phyloP scores from a whole-genome alignment of 208 protist species.

The Acanthamoeba lenticulata region DNA sequence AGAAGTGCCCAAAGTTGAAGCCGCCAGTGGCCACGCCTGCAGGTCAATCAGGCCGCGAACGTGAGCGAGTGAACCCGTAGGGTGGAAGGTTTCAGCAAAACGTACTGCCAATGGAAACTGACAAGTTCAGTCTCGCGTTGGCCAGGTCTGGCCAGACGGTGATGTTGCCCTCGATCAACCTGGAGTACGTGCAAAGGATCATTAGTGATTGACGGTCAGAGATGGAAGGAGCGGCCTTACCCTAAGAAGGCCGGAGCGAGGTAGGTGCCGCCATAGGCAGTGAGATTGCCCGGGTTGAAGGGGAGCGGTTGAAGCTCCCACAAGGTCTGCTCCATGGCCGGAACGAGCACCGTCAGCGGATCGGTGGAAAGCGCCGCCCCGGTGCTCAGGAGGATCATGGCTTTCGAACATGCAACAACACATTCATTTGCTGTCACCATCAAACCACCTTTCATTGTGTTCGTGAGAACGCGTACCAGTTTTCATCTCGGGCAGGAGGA shows the following conservation, averaged over 20 bases:
- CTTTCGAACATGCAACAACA: not conserved
- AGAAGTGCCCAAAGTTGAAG: too few relatives aligned
- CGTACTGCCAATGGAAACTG: not conserved
- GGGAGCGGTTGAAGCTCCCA: slow-evolving; percentile 1
- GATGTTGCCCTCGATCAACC: not conserved
- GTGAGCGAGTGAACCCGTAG: too few relatives aligned
- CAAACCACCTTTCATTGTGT: not conserved
- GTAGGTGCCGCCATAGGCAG: slow-evolving; percentile 7
- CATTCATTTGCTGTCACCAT: not conserved
- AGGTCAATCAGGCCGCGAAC: too few relatives aligned
- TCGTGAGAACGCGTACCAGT: not conserved
- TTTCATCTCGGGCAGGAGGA: slow-evolving; percentile 10
- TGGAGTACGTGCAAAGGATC: not conserved
- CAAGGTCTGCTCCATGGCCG: slow-evolving; percentile 20
- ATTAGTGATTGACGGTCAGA: not conserved
- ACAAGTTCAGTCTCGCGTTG: not conserved
- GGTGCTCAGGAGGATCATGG: not conserved
- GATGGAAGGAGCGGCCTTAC: not conserved
- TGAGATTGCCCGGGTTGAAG: slow-evolving; percentile 23
- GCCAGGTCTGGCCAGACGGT: not conserved
- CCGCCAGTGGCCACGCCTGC: too few relatives aligned
- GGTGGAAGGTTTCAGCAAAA: too few relatives aligned
- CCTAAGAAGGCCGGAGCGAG: not conserved
- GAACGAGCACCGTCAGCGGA: not conserved
- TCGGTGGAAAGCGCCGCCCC: too few relatives aligned